Conservation (phyloP, 805 yeast species). For the Geotrichum ghanense region DNA sequence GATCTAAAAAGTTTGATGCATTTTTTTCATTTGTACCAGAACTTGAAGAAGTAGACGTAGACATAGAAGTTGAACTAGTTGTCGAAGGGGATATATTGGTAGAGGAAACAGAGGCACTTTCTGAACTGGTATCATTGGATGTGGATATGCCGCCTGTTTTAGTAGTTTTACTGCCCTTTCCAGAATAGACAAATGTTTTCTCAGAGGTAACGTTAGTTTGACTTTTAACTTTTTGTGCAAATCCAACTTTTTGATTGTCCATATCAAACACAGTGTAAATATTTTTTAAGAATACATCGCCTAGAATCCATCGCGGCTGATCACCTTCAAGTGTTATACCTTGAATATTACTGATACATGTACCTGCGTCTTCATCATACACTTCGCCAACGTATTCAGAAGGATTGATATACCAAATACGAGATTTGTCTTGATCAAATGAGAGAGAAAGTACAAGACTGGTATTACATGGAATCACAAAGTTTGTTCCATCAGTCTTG, state of each 20-base stretch:
- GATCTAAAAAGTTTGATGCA: too few relatives aligned
- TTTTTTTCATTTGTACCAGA: too few relatives aligned
- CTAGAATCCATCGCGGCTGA: constrained; percentile 43
- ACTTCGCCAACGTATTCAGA: constrained; percentile 38
- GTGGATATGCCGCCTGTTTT: too few relatives aligned
- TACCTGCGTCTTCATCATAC: constrained; percentile 33
- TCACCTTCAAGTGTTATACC: constrained; percentile 32
- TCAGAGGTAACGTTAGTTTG: background rate
- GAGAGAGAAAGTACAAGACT: constrained; percentile 31
- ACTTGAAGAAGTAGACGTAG: too few relatives aligned
- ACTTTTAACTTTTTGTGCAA: constrained; percentile 31
- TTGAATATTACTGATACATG: constrained; percentile 53
- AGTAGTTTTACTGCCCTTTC: too few relatives aligned
- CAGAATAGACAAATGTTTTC: background rate
- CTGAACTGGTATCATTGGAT: too few relatives aligned
- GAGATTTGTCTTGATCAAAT: constrained; percentile 27
- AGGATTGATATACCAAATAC: constrained; percentile 34
- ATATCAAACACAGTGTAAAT: constrained; percentile 50
- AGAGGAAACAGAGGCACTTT: too few relatives aligned
- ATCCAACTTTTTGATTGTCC: constrained; percentile 37
- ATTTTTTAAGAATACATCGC: constrained; percentile 45
- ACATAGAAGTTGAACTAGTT: too few relatives aligned
- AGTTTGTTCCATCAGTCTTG: constrained; percentile 48
- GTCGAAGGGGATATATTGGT: too few relatives aligned
- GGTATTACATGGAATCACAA: constrained; percentile 47